phyloP scores from a whole-genome alignment of 495 filamentous ascomycete genomes.

The Penicillium antarcticum region DNA sequence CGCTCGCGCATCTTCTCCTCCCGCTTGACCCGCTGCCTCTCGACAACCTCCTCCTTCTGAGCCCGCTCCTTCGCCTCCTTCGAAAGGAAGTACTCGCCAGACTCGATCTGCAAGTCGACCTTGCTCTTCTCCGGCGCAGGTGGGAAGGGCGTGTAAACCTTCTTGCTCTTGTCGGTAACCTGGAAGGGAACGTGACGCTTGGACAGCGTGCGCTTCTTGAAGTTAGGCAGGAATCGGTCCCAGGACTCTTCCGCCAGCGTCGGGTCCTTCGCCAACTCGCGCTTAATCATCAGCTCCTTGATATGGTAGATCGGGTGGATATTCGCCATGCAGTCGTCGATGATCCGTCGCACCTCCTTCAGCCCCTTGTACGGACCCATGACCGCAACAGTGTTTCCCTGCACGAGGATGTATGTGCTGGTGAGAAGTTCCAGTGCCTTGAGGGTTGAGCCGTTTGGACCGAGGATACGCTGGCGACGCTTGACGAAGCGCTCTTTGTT shows the following conservation, averaged over 20 bases:
- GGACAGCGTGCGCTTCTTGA: constrained; percentile 91
- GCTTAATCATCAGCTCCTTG: constrained; percentile 99
- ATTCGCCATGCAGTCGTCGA: constrained; percentile 97
- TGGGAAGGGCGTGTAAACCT: constrained; percentile 81
- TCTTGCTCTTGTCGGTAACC: constrained; percentile 91
- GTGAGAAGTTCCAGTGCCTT: constrained; percentile 97
- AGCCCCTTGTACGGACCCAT: constrained; percentile 92
- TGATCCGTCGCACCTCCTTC: constrained; percentile 85
- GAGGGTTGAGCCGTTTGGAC: constrained; percentile 77
- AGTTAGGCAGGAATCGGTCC: constrained; percentile 95
- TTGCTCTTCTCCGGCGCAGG: constrained; percentile 88
- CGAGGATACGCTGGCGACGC: constrained; percentile 86
- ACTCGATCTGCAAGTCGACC: constrained; percentile 96
- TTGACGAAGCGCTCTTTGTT: constrained; percentile 99
- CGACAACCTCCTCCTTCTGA: constrained; percentile 71
- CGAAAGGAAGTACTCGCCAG: constrained; percentile 90
- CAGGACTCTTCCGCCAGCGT: constrained; percentile 82
- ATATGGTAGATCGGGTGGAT: constrained; percentile 91
- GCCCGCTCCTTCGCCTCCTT: constrained; percentile 88
- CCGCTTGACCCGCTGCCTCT: constrained; percentile 79
- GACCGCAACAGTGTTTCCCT: constrained; percentile 90
- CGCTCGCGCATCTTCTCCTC: constrained; percentile 83
- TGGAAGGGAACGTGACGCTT: constrained; percentile 80
- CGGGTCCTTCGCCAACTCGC: constrained; percentile 94
- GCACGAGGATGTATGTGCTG: constrained; percentile 88